A percentile compares a stretch with the other conserved stretches of the same genome.
Evolutionary conservation across 2,329 filamentous ascomycete species (phyloP).

Genomic region (Coniella vitis): DNA sequence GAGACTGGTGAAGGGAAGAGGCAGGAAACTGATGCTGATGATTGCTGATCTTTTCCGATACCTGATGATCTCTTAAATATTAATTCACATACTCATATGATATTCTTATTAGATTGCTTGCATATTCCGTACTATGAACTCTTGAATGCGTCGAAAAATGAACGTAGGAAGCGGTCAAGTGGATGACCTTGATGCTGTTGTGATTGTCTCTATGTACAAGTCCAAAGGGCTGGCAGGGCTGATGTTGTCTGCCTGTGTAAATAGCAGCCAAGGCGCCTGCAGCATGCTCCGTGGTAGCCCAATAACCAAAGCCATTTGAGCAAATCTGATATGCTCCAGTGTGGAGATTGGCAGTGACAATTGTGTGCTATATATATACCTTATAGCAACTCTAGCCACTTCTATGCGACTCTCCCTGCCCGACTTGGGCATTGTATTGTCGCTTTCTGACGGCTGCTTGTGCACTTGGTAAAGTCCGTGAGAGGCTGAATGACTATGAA

Average conservation of each 20-base stretch:
- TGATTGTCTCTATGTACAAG: slow-evolving; percentile 6
- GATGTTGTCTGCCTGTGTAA: background rate
- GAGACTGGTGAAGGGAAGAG: background rate
- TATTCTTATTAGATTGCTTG: no score
- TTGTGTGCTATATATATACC: no score
- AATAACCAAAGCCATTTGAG: no score
- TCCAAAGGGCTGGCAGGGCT: background rate
- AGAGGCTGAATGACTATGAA: background rate
- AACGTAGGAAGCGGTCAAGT: background rate
- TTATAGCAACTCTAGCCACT: background rate
- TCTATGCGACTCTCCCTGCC: background rate
- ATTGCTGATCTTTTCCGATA: background rate
- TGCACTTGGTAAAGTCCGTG: no score
- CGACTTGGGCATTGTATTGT: background rate
- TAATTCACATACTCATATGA: background rate
- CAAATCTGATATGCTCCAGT: no score
- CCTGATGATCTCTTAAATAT: background rate
- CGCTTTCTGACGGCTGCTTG: no score
- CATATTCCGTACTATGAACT: no score
- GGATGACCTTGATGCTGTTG: background rate
- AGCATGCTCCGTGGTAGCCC: no score
- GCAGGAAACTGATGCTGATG: background rate
- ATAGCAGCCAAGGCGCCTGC: no score
- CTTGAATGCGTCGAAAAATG: no score
- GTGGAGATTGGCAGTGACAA: no score